These are phyloP conservation scores for Puccinia brachypodii DNA, from an alignment of 1,284 basidiomycete genomes.

Conservation along the genomic window DNA sequence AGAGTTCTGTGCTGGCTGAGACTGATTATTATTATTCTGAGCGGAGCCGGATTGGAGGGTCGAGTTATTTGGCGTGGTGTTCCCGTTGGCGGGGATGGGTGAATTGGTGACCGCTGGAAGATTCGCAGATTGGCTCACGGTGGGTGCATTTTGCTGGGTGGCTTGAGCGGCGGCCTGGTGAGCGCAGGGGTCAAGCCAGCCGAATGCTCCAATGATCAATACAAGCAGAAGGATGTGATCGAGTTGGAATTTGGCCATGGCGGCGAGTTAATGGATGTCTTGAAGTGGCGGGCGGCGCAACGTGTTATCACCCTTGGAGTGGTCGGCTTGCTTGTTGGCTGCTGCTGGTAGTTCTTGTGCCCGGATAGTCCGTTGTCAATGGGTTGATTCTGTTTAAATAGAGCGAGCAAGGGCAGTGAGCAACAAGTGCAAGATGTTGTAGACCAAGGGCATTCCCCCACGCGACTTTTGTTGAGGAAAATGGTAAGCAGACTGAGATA, in stretches of 20 bases:
- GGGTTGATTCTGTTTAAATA: background rate
- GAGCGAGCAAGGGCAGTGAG: too few relatives aligned
- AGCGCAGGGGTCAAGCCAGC: background rate
- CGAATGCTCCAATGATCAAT: background rate
- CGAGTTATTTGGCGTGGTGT: background rate
- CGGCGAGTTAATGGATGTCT: background rate
- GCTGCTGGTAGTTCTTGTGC: background rate
- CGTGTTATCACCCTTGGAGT: background rate
- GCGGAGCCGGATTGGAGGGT: background rate
- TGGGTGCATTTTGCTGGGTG: background rate
- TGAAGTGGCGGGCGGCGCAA: background rate
- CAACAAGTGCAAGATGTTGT: too few relatives aligned
- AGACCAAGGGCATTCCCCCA: too few relatives aligned
- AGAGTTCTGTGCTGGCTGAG: background rate
- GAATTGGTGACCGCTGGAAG: background rate
- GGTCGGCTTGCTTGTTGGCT: background rate
- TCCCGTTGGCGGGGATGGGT: background rate
- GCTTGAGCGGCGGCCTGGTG: background rate
- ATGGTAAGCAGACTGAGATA: too few relatives aligned
- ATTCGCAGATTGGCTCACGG: too few relatives aligned
- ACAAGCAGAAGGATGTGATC: background rate
- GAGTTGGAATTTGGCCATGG: background rate
- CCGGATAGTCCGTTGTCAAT: background rate
- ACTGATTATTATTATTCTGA: background rate
- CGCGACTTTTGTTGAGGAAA: too few relatives aligned